Conservation (phyloP, 2,329 filamentous ascomycete species). For the Dendryphion nanum region DNA sequence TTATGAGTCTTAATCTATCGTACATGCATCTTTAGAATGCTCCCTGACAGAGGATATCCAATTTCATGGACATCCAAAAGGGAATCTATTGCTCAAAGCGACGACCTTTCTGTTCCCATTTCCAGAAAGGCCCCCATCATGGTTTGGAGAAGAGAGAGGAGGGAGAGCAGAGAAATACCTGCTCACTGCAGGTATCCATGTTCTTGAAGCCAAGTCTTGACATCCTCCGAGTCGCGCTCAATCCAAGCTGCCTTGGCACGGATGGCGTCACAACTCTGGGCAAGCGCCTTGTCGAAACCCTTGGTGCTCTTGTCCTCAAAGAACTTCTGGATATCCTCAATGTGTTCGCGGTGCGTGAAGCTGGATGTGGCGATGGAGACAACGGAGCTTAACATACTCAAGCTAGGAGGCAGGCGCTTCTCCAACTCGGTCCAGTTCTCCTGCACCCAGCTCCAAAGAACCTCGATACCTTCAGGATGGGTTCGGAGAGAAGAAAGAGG, state of each 20-base stretch:
- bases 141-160: no score
- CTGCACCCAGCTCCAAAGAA: constrained; percentile 80
- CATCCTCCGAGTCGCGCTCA: constrained; percentile 71
- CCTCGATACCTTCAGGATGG: constrained; percentile 74
- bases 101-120: no score
- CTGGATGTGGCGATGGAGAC: constrained; percentile 79
- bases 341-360: constrained; percentile 75
- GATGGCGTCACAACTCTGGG: constrained; percentile 85
- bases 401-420: constrained; percentile 78
- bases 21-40: no score
- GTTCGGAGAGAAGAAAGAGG: constrained; percentile 76
- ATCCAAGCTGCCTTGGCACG: constrained; percentile 83
- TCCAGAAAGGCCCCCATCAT: no score
- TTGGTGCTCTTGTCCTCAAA: constrained; percentile 81
- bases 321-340: constrained; percentile 74
- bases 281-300: constrained; percentile 81
- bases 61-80: no score
- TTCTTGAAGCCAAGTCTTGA: constrained; percentile 68
- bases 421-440: constrained; percentile 84
- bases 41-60: no score
- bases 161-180: no score
- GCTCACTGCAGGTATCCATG: constrained; percentile 61
- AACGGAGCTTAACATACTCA: constrained; percentile 81
- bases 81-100: no score
- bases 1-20: no score